These are phyloP conservation scores for Globisporangium heterothallicum DNA, from an alignment of 352 stramenopile species.

Conservation along the genomic window DNA sequence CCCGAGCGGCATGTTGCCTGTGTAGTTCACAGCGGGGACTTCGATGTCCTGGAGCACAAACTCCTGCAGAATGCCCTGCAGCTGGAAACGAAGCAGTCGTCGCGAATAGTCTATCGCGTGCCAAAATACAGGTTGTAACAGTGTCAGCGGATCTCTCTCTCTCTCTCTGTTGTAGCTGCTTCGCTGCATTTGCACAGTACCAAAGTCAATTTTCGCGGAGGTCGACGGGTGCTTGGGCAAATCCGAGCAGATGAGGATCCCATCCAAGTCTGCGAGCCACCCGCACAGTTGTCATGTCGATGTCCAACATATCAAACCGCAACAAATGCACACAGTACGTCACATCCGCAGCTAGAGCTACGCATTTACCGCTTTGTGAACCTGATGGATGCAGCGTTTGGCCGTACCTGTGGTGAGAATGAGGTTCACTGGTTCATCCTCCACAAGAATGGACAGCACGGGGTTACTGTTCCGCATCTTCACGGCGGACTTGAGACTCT, in stretches of 20 bases:
- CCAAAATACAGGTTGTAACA: neutral
- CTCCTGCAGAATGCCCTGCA: conserved; percentile 29
- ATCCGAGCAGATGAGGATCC: conserved; percentile 34
- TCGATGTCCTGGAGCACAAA: conserved; percentile 17
- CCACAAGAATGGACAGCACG: conserved; percentile 26
- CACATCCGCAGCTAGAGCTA: neutral
- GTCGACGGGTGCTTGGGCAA: conserved; percentile 4
- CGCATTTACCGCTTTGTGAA: neutral
- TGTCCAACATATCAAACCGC: too few species aligned
- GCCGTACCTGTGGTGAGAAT: conserved; percentile 41
- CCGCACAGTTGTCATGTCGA: too few species aligned
- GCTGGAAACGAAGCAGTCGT: conserved; percentile 42
- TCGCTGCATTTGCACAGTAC: conserved; percentile 9
- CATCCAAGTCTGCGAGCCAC: conserved; percentile 33
- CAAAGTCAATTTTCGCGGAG: conserved; percentile 27
- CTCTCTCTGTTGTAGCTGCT: too few species aligned
- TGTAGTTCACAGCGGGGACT: conserved; percentile 25
- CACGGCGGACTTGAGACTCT: conserved; percentile 12
- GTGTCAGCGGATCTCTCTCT: neutral
- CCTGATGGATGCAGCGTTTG: too few species aligned
- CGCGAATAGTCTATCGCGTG: conserved; percentile 48
- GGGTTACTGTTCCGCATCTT: conserved; percentile 45
- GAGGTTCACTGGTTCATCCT: conserved; percentile 26
- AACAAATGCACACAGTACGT: neutral
- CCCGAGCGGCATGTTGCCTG: conserved; percentile 19